Base-by-base conservation (phyloP, 2,329 filamentous ascomycete species). In the Metarhizium album region DNA sequence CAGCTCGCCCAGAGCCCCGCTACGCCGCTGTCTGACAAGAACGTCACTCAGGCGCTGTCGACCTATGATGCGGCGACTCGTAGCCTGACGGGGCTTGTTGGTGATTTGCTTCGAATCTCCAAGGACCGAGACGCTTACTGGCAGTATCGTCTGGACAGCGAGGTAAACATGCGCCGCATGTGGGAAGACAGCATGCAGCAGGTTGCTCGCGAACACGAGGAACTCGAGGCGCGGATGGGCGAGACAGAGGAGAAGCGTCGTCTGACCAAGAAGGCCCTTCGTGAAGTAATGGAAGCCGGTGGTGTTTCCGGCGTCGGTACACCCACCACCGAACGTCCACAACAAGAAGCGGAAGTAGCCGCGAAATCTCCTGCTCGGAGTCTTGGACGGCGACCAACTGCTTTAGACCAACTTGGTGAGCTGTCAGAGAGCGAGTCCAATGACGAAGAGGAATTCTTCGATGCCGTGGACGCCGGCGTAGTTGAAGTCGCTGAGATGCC, bases 181-280 rank as follows among this genome's bases (percentile, higher is more conserved):
- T 98, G 93, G 93, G 93, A 98, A 69, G 93, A 98, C 62, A 97
- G 90, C 68, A 96, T 98, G 93, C 90, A 93, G 9, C 84, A 90
- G 60, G 86, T 98, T n/a, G 93, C 90, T 18, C 83, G 82, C 51
- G 93, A 98, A 65, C 93, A 98, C 60, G 93, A 97, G 67, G 80
- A 90, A 48, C 77, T 98, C 1, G 89, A 97, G 64, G 87, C 82
- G 35, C 85, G 84, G 52, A 87, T 96, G 54, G 89, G 87, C 43
- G 87, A 95, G 67, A 87, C 90, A 1, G 91, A 97, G 66, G 80
- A 86, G 63, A 97, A 95, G 74, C 81, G 90, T 52, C 90, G 87
- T 64, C 79, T 87, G 55, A 93, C 93, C 3, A 97, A 95, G 73
- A 83, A 85, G 55, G 90, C 90, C 2, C 76, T 98, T 23, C 87